Evolutionary conservation across 192 early-diverging fungal genomes (phyloP).

Genomic region (Backusella tuberculispora): DNA sequence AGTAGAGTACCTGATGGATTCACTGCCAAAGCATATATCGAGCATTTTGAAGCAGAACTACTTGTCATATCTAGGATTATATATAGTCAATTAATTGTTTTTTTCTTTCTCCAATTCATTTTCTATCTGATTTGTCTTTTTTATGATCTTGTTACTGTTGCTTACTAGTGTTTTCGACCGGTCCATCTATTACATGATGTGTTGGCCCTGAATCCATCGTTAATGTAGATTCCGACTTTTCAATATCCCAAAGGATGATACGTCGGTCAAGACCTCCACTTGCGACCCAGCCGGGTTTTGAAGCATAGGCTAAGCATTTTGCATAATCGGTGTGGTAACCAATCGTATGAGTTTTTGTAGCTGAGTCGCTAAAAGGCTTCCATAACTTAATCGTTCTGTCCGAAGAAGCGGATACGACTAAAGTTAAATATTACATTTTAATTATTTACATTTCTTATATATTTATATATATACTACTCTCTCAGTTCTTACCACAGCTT

Average conservation of each 20-base stretch:
- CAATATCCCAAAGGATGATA: constrained; percentile 91
- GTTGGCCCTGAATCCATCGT: constrained; percentile 14
- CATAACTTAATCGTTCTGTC: constrained; percentile 87
- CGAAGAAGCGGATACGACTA: constrained; percentile 84
- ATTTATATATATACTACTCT: background rate
- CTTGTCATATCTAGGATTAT: background rate
- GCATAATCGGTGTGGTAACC: constrained; percentile 94
- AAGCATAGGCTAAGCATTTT: constrained; percentile 82
- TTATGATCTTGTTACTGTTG: background rate
- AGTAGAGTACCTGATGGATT: constrained; percentile 81
- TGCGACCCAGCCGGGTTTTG: constrained; percentile 73
- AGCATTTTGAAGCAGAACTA: constrained; percentile 48
- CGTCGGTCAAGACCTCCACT: constrained; percentile 90
- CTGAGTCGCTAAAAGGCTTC: constrained; percentile 60
- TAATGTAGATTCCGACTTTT: constrained; percentile 43
- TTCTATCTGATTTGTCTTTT: no score
- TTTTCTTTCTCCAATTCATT: background rate
- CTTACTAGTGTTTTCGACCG: background rate
- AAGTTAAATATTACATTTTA: constrained; percentile 4
- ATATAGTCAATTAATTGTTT: background rate
- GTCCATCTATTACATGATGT: constrained; percentile 3
- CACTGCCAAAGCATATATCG: constrained; percentile 87
- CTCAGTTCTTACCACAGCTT: constrained; percentile 55
- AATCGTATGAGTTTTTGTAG: constrained; percentile 55
- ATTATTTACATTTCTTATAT: background rate